These are phyloP conservation scores for Penicillium egyptiacum DNA, from an alignment of 495 filamentous ascomycete species.

Conservation along the genomic window DNA sequence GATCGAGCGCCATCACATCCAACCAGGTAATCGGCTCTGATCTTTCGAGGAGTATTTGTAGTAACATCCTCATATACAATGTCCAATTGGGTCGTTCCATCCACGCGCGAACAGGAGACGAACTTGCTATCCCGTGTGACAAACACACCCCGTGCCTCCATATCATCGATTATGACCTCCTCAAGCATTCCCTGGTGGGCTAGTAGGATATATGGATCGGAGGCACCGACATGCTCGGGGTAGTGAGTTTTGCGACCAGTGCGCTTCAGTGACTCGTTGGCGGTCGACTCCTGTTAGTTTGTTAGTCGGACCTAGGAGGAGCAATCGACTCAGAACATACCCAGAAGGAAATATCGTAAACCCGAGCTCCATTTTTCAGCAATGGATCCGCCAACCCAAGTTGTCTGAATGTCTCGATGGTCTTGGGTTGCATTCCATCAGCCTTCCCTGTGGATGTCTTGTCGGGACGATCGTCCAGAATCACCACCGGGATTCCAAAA, in stretches of 20 bases:
- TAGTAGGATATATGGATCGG: conserved; percentile 69
- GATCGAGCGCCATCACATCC: conserved; percentile 39
- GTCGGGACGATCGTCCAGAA: conserved; percentile 70
- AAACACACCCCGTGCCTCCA: conserved; percentile 55
- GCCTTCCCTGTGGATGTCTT: conserved; percentile 71
- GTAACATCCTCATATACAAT: conserved; percentile 28
- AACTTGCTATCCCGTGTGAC: conserved; percentile 60
- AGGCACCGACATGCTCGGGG: conserved; percentile 64
- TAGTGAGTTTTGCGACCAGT: conserved; percentile 71
- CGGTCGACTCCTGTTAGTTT: conserved; percentile 52
- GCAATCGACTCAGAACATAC: conserved; percentile 23
- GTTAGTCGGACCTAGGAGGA: conserved; percentile 3
- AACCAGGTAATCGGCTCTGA: conserved; percentile 31
- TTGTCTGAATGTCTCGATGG: conserved; percentile 71
- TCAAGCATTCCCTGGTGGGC: conserved; percentile 77
- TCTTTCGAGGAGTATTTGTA: conserved; percentile 11
- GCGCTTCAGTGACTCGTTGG: conserved; percentile 52
- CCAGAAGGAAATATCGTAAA: conserved; percentile 75
- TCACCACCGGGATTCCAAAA: conserved; percentile 65
- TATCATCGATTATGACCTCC: conserved; percentile 62
- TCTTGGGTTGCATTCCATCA: conserved; percentile 77
- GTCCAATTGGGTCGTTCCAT: conserved; percentile 26
- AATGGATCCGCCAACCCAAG: conserved; percentile 64
- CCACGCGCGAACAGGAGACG: conserved; percentile 44
- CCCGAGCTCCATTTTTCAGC: conserved; percentile 59